These are phyloP conservation scores for Tetracladium marchalianum DNA, from an alignment of 495 filamentous ascomycete species.

Conservation along the genomic window DNA sequence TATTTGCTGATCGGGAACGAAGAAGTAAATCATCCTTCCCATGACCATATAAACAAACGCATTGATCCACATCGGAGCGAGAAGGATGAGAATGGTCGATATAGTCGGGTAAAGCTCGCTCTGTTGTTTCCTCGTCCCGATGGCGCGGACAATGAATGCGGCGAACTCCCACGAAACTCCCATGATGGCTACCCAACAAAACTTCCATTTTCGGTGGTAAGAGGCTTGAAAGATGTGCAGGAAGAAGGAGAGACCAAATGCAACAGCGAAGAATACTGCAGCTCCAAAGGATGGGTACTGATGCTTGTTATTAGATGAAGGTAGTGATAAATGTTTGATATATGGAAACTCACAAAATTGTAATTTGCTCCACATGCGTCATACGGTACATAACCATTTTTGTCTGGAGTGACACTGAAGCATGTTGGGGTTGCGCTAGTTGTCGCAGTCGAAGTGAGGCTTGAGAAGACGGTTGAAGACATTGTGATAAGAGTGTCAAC, in stretches of 20 bases:
- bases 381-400: constrained; percentile 30
- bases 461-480: constrained; percentile 9
- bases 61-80: constrained; percentile 47
- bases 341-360: constrained; percentile 17
- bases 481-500: constrained; percentile 1
- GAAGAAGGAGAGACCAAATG: constrained; percentile 24
- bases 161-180: constrained; percentile 28
- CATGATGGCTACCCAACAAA: constrained; percentile 47
- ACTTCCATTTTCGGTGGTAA: constrained; percentile 28
- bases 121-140: constrained; percentile 31
- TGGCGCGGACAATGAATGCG: constrained; percentile 26
- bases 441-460: constrained; percentile 5
- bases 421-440: constrained; percentile 12
- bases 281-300: constrained; percentile 24
- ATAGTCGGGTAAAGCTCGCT: constrained; percentile 14
- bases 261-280: constrained; percentile 26
- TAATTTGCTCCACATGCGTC: constrained; percentile 32
- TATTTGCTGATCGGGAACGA: constrained; percentile 36
- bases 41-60: constrained; percentile 63
- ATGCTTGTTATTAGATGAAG: neutral
- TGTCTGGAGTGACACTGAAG: constrained; percentile 23
- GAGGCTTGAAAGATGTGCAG: constrained; percentile 27
- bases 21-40: constrained; percentile 51
- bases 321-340: neutral
- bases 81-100: constrained; percentile 29